Evolutionary conservation across 495 filamentous ascomycete genomes (phyloP), one percentile per base, ranked within the genome.

Genomic region (Pseudoneurospora amorphoporcata): DNA sequence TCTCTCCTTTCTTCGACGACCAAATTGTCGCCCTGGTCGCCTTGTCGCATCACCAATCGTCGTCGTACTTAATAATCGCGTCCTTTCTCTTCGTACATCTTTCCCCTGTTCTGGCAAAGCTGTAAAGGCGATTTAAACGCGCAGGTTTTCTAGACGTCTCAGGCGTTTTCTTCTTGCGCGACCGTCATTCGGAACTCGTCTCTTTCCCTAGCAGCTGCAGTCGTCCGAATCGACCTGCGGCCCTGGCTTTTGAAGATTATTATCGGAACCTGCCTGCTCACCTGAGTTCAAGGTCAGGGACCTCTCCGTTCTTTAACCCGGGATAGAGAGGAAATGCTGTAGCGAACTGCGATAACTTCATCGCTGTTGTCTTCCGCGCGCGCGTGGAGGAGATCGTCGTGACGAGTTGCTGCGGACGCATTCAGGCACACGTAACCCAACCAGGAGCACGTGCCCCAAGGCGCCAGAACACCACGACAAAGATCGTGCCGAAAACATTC

Each of bases 41-140:
- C 53, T 65, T 65, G 53, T 65, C 53, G 53, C 53, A 65, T 65
- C 53, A 23, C 53, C 53, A 23, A 65, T 35, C 53, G 53, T 65
- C 53, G 53, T 65, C 53, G 53, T 65, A 65, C 53, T 65, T 65
- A 16, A 35, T 65, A 65, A 65, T 65, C 53, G 29, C 53, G 53
- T 35, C 53, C 53, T 65, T 65, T 65, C 39, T 35, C 53, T 39
- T 53, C 41, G 37, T 73, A 73, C 68, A 65, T 72, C 32, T 45
- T 45, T 70, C 42, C 35, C 35, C 37, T 71, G 68, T 69, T 39
- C 70, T 40, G 41, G 37, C 68, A 69, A 68, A 29, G 68, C 72
- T 76, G 76, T 75, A 79, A 69, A 77, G 65, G 69, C 43, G 70
- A 38, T 42, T 72, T 69, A 45, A 72, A 69, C 72, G 42, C 69